These are phyloP conservation scores for Lactarius hatsudake DNA, from an alignment of 768 basidiomycete genomes.

Conservation along the genomic window DNA sequence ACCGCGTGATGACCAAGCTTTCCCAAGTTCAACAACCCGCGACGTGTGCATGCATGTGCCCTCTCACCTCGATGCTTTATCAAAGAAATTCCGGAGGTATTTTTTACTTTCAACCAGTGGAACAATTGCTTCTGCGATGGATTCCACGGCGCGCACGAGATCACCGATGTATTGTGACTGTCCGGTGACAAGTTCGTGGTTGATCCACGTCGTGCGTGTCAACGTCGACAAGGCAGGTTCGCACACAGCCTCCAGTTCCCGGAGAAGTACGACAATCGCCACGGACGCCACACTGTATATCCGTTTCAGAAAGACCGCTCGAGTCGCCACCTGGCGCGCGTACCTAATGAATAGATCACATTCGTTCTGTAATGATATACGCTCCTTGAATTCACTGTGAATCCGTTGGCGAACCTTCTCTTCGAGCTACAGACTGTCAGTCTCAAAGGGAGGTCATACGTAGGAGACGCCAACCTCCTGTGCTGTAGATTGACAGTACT, in stretches of 20 bases:
- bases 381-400: slow-evolving; percentile 69
- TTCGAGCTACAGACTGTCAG: slow-evolving; percentile 60
- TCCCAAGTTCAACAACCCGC: not conserved
- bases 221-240: slow-evolving; percentile 79
- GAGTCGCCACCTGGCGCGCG: slow-evolving; percentile 30
- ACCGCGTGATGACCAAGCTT: slow-evolving; percentile 81
- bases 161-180: slow-evolving; percentile 81
- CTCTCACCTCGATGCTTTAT: slow-evolving; percentile 84
- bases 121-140: slow-evolving; percentile 72
- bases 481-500: slow-evolving; percentile 93
- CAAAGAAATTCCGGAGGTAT: slow-evolving; percentile 87
- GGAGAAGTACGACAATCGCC: slow-evolving; percentile 73
- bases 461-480: slow-evolving; percentile 53
- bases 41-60: not conserved
- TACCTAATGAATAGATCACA: slow-evolving; percentile 88
- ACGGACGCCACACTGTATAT: slow-evolving; percentile 71
- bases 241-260: slow-evolving; percentile 81
- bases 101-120: slow-evolving; percentile 92
- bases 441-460: not conserved
- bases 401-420: slow-evolving; percentile 87
- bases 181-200: slow-evolving; percentile 79
- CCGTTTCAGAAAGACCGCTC: not conserved
- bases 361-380: slow-evolving; percentile 79
- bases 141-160: slow-evolving; percentile 68
- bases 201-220: slow-evolving; percentile 75